Evolutionary conservation across 2,329 filamentous ascomycete genomes (phyloP).

Genomic region (Phialocephala subalpina): DNA sequence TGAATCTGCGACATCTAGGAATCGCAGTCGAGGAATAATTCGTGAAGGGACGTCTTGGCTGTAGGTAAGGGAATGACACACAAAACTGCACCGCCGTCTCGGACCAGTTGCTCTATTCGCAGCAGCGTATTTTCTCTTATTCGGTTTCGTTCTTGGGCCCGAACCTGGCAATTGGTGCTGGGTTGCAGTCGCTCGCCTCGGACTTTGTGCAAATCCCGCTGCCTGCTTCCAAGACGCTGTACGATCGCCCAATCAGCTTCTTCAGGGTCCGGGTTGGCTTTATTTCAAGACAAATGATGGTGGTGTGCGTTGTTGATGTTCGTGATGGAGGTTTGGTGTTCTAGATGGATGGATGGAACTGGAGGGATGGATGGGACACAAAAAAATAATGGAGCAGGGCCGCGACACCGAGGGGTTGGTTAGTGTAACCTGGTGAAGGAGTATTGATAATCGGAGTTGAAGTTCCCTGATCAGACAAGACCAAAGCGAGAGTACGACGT

Average conservation of each 20-base stretch:
- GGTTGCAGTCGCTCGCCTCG: slow-evolving; percentile 8
- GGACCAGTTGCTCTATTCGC: background rate
- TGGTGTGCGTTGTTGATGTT: background rate
- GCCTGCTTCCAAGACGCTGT: background rate
- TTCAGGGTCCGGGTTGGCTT: background rate
- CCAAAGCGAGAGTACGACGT: slow-evolving; percentile 6
- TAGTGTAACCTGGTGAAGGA: background rate
- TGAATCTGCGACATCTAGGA: slow-evolving; percentile 27
- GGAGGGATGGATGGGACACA: background rate
- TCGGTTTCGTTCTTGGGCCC: slow-evolving; percentile 13
- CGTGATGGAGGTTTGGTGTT: background rate
- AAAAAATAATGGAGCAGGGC: background rate
- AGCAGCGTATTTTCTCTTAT: slow-evolving; percentile 6
- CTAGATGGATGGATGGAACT: background rate
- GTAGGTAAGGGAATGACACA: background rate
- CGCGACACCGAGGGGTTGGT: background rate
- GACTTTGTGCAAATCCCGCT: slow-evolving; percentile 10
- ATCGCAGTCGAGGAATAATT: no score
- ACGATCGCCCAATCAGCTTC: background rate
- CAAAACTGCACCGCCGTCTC: background rate
- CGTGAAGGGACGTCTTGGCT: slow-evolving; percentile 2
- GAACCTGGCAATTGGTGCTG: slow-evolving; percentile 2
- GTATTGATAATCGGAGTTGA: slow-evolving; percentile 2
- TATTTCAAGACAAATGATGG: background rate
- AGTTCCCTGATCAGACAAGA: background rate